Conservation (phyloP, 73 alveolate genomes). For the Uronychia binucleata region DNA sequence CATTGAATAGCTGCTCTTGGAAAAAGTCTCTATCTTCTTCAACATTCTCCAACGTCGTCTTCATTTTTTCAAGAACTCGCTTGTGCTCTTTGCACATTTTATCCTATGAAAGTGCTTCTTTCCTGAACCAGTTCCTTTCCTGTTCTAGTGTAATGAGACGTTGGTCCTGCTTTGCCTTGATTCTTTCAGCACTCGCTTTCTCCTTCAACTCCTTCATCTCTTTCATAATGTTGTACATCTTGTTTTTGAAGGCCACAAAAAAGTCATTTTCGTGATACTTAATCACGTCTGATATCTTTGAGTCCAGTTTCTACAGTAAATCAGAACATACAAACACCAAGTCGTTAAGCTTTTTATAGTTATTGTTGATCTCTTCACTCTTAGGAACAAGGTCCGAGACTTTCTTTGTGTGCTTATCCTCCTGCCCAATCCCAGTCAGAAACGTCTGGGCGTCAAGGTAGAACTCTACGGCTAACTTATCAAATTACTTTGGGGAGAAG, state of each 20-base stretch:
- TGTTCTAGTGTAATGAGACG: conserved; percentile 34
- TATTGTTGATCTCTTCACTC: neutral
- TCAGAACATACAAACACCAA: neutral
- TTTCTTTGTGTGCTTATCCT: neutral
- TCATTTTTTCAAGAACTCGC: conserved; percentile 18
- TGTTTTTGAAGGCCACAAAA: conserved; percentile 53
- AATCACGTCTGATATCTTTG: conserved; percentile 47
- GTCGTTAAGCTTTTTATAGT: neutral
- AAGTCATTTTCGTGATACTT: conserved; percentile 59
- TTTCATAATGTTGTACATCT: conserved; percentile 61
- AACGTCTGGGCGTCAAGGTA: neutral
- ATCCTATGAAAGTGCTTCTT: conserved; percentile 54
- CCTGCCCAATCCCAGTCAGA: neutral
- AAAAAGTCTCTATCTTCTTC: conserved; percentile 68
- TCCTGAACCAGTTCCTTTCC: conserved; percentile 67
- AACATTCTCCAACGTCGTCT: conserved; percentile 44
- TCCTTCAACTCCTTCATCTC: conserved; percentile 55
- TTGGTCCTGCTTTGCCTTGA: conserved; percentile 46
- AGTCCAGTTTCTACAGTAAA: conserved; percentile 18
- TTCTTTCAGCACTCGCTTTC: conserved; percentile 44
- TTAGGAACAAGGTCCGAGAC: neutral
- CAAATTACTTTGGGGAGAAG: too few species aligned
- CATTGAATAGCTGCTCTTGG: conserved; percentile 47
- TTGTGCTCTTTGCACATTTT: conserved; percentile 63
- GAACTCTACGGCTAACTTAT: too few species aligned